Percentiles rank a stretch among this genome's conserved stretches.
Evolutionary conservation across 768 basidiomycete genomes (phyloP).

Genomic region (Pisolithus orientalis): DNA sequence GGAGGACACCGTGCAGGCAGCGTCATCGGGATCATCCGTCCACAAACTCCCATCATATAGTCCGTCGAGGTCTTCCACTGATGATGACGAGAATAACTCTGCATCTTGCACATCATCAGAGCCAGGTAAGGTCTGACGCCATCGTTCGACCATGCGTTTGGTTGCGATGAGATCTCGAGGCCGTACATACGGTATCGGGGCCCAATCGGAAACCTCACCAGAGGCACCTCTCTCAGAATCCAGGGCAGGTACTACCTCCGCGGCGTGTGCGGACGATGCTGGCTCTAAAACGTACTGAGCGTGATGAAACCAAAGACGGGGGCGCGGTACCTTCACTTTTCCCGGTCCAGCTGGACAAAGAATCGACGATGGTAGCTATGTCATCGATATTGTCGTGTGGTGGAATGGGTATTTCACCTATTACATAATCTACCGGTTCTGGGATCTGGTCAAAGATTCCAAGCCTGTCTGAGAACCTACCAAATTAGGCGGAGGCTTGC

Average conservation of each 20-base stretch:
- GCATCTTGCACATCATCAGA: conserved; percentile 2
- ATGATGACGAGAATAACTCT: background rate
- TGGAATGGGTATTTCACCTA: conserved; percentile 22
- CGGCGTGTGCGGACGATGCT: conserved; percentile 17
- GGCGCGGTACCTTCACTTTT: conserved; percentile 21
- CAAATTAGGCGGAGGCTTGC: background rate
- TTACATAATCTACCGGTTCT: conserved; percentile 26
- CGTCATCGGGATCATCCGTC: conserved; percentile 18
- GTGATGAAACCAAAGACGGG: background rate
- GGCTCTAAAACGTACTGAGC: conserved; percentile 10
- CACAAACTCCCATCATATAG: background rate
- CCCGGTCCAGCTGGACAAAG: conserved; percentile 27
- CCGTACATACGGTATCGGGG: conserved; percentile 13
- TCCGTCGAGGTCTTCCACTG: background rate
- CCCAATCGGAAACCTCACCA: conserved; percentile 4
- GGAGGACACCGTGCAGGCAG: conserved; percentile 22
- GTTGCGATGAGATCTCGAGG: conserved; percentile 18
- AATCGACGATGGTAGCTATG: conserved; percentile 15
- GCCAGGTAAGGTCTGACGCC: conserved; percentile 24
- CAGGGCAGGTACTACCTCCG: conserved; percentile 7
- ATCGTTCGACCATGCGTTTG: conserved; percentile 26
- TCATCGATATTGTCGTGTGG: conserved; percentile 13
- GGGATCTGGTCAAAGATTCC: conserved; percentile 16
- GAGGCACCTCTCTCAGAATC: conserved; percentile 16
- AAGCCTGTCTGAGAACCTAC: background rate